Evolutionary conservation across 306 rosid species (phyloP).

Genomic region (Notholithocarpus densiflorus): DNA sequence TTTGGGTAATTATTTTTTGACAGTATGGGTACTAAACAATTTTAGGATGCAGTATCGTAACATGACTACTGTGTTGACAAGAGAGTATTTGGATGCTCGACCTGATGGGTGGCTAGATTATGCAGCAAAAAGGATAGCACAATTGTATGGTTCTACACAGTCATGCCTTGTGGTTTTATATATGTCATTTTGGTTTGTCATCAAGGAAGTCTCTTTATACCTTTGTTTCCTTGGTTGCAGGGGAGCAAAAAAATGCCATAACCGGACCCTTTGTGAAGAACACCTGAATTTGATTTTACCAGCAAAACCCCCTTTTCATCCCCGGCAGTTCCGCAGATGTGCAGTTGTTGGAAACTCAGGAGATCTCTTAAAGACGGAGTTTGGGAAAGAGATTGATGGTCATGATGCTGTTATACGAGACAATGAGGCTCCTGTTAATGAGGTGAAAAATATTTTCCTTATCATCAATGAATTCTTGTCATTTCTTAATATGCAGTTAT

Average conservation of each 20-base stretch:
- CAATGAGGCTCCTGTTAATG: slow-evolving; percentile 96
- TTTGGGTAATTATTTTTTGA: slow-evolving; percentile 2
- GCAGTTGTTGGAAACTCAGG: slow-evolving; percentile 99
- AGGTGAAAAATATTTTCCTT: slow-evolving; percentile 40
- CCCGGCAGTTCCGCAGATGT: slow-evolving; percentile 73
- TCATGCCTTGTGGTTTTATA: slow-evolving; percentile 6
- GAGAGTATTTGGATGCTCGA: slow-evolving; percentile 86
- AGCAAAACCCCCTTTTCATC: slow-evolving; percentile 85
- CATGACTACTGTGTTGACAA: slow-evolving; percentile 92
- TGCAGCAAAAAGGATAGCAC: slow-evolving; percentile 90
- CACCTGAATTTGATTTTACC: slow-evolving; percentile 81
- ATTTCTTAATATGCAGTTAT: not conserved
- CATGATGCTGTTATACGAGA: slow-evolving; percentile 95
- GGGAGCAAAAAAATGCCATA: slow-evolving; percentile 72
- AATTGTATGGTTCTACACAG: slow-evolving; percentile 52
- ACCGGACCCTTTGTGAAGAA: slow-evolving; percentile 83
- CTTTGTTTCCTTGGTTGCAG: slow-evolving; percentile 32
- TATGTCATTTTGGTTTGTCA: slow-evolving; percentile 6
- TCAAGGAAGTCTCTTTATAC: slow-evolving; percentile 12
- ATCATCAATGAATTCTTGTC: not conserved
- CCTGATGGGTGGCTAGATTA: slow-evolving; percentile 92
- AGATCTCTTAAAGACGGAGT: slow-evolving; percentile 82
- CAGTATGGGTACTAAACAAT: slow-evolving; percentile 27
- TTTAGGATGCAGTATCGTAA: slow-evolving; percentile 75
- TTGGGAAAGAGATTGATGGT: slow-evolving; percentile 82